phyloP scores from a whole-genome alignment of 2,329 filamentous ascomycete species.

The Tolypocladium endophyticum region DNA sequence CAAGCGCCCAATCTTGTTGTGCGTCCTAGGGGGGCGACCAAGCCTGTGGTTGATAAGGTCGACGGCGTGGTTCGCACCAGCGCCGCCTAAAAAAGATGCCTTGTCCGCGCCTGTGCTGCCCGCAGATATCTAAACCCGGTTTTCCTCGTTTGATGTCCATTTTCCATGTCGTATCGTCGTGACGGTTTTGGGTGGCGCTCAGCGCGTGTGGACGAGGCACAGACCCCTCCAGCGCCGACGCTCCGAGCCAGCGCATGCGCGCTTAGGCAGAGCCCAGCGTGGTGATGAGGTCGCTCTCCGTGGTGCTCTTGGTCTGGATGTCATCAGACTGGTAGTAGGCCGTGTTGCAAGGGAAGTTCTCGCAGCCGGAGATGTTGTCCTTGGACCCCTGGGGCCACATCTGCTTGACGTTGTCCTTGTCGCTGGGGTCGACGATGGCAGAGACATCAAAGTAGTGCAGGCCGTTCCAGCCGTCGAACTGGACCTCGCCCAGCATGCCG shows the following conservation, averaged over 20 bases:
- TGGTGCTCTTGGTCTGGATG: slow-evolving; percentile 42
- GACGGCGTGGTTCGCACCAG: background rate
- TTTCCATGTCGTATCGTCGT: slow-evolving; percentile 10
- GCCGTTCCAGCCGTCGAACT: slow-evolving; percentile 36
- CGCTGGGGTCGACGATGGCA: slow-evolving; percentile 42
- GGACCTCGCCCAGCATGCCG: slow-evolving; percentile 44
- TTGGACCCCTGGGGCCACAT: slow-evolving; percentile 33
- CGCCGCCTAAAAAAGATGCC: background rate
- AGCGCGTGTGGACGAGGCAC: slow-evolving; percentile 7
- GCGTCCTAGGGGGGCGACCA: slow-evolving; percentile 4
- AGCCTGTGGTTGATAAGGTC: slow-evolving; percentile 9
- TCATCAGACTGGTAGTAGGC: slow-evolving; percentile 44
- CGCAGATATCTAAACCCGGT: slow-evolving; percentile 4
- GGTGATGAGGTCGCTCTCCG: slow-evolving; percentile 37
- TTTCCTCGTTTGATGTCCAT: slow-evolving; percentile 7
- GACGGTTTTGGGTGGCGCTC: slow-evolving; percentile 10
- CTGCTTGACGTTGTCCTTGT: slow-evolving; percentile 41
- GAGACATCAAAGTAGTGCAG: slow-evolving; percentile 48
- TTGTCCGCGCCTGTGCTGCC: background rate
- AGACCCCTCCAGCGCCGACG: background rate
- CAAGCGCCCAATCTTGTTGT: background rate
- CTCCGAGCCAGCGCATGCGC: background rate
- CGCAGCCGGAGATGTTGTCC: slow-evolving; percentile 37
- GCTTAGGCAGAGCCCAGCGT: slow-evolving; percentile 30
- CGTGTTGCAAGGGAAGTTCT: slow-evolving; percentile 40